Evolutionary conservation across 1,284 basidiomycete species (phyloP).

Genomic region (Polyporus tsugae): DNA sequence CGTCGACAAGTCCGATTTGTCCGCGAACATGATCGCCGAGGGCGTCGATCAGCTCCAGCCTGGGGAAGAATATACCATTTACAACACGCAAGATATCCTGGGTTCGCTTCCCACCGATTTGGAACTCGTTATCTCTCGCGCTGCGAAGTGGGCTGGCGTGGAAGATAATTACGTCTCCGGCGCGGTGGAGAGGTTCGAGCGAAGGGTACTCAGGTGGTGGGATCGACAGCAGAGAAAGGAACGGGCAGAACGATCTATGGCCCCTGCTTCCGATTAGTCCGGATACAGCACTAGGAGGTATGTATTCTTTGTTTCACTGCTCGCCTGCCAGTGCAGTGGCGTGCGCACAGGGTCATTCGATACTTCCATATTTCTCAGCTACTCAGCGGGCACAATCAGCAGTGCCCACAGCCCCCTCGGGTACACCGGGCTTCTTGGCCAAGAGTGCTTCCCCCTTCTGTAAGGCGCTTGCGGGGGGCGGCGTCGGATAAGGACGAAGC

Average conservation of each 20-base stretch:
- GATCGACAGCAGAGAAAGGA: constrained; percentile 37
- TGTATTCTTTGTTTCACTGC: background rate
- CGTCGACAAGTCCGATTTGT: constrained; percentile 12
- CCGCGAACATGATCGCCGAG: constrained; percentile 29
- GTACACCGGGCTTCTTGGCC: background rate
- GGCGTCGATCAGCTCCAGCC: constrained; percentile 45
- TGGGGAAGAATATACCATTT: constrained; percentile 67
- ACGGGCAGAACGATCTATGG: constrained; percentile 17
- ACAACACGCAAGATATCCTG: constrained; percentile 62
- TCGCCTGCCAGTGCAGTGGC: background rate
- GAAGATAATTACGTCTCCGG: constrained; percentile 54
- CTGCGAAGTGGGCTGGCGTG: constrained; percentile 61
- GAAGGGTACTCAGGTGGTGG: constrained; percentile 62
- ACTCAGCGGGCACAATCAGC: background rate
- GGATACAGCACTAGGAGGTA: background rate
- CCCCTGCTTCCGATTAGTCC: constrained; percentile 1
- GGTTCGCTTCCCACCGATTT: constrained; percentile 63
- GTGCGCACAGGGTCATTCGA: background rate
- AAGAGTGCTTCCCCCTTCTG: background rate
- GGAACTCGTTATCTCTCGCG: constrained; percentile 55
- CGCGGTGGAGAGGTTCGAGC: constrained; percentile 68
- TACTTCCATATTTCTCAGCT: background rate
- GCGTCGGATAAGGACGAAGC: no score
- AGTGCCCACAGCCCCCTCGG: background rate
- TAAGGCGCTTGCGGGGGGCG: background rate